phyloP scores from a whole-genome alignment of 768 basidiomycete species.

The Epithele typhae region DNA sequence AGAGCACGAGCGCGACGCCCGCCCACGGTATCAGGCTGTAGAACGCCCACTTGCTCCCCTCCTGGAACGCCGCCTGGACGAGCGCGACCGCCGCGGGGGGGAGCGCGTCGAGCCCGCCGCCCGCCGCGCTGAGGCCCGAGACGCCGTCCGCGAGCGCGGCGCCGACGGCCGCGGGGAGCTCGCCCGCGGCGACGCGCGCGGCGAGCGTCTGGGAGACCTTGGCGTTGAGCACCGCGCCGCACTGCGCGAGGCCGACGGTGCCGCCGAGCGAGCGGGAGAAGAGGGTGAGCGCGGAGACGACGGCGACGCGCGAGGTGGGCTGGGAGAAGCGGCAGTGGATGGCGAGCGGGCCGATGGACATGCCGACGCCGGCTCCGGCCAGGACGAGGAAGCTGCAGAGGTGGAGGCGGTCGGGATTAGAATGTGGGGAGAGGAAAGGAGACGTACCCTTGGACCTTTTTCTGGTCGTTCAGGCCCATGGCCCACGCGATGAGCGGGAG shows the following conservation, averaged over 20 bases:
- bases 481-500: constrained; percentile 41
- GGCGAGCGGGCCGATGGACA: constrained; percentile 34
- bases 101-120: constrained; percentile 34
- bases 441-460: constrained; percentile 32
- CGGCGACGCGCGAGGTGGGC: constrained; percentile 35
- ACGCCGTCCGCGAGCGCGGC: constrained; percentile 22
- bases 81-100: constrained; percentile 30
- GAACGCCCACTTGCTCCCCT: constrained; percentile 41
- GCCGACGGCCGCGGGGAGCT: constrained; percentile 27
- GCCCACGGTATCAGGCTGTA: constrained; percentile 47
- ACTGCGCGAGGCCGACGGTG: constrained; percentile 50
- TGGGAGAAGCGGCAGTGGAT: constrained; percentile 44
- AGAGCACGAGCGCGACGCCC: constrained; percentile 30
- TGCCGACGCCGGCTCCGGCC: constrained; percentile 40
- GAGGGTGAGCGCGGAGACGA: constrained; percentile 38
- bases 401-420: no score
- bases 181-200: constrained; percentile 21
- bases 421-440: no score
- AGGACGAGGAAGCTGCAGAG: constrained; percentile 38
- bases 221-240: constrained; percentile 42
- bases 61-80: constrained; percentile 37
- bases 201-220: constrained; percentile 36
- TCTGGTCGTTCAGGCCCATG: constrained; percentile 34
- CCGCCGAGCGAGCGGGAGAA: constrained; percentile 51
- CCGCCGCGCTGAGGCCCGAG: constrained; percentile 27